Evolutionary conservation across 169 alveolate genomes (phyloP).

Genomic region (Plasmodium gonderi): DNA sequence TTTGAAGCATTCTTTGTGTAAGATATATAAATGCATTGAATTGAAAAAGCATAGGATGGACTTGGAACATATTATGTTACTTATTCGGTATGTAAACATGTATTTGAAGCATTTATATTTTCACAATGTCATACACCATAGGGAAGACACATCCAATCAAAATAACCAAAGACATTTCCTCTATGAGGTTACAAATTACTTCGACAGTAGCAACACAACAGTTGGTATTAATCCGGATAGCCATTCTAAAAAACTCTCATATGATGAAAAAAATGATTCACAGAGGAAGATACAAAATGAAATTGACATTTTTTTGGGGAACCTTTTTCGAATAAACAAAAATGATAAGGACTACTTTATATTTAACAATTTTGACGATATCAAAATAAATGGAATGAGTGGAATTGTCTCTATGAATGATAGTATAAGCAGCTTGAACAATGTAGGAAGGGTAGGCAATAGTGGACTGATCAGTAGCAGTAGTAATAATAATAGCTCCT

Average conservation of each 20-base stretch:
- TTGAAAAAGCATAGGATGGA: constrained; percentile 1
- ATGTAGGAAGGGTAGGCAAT: too few species aligned
- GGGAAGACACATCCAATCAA: not conserved
- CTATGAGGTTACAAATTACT: not conserved
- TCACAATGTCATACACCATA: constrained; percentile 32
- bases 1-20: constrained; percentile 37
- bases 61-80: constrained; percentile 59
- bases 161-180: too few species aligned
- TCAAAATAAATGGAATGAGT: not conserved
- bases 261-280: not conserved
- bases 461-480: too few species aligned
- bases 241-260: too few species aligned
- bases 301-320: constrained; percentile 23
- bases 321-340: constrained; percentile 58
- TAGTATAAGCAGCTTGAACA: not conserved
- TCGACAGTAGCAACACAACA: too few species aligned
- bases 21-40: constrained; percentile 14
- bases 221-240: too few species aligned
- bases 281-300: constrained; percentile 1
- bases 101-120: constrained; percentile 41
- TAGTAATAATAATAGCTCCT: too few species aligned
- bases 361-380: constrained; percentile 52
- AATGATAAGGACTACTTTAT: constrained; percentile 58
- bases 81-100: constrained; percentile 42
- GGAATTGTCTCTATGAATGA: not conserved